Base-by-base conservation (phyloP, 768 basidiomycete species). In the Tylopilus cervinicoccineus region DNA sequence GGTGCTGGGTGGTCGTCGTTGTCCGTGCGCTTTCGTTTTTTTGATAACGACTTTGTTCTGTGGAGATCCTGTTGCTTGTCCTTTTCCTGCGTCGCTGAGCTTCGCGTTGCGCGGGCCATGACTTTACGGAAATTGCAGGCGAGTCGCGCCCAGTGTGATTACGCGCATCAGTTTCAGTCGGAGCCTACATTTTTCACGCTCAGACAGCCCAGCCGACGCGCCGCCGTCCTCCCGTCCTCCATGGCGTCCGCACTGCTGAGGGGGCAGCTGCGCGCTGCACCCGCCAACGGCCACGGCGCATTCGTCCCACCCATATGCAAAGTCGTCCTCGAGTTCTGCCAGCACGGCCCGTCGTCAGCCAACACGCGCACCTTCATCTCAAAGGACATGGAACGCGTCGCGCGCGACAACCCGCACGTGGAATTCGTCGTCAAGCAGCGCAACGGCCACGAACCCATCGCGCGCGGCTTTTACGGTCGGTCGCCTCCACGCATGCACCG, bases 241-340 rank as follows among this genome's bases (percentile, higher is more conserved):
- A 71, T 74, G 74, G 67, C 65, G 39, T 66, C 71, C 48, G 55
- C 74, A 16, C 59, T 80, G 38, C 59, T 73, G 33, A 69, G 79
- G 31, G 79, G 73, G 0, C 67, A 70, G 51, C 64, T 81, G 37
- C 72, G 77, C 54, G 81, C 89, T 0, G 60, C 64, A 22, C 84
- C 84, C 22, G 77, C 84, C 48, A 92, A 93, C 64, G 89, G 90
- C 2, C 86, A 87, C 62, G 63, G 69, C 36, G 72, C 80, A 1
- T 93, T 86, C 67, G 67, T 90, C 4, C 88, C 91, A 2, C 82
- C 82, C 52, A 74, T 88, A n/a, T 75, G 88, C 47, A 93, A 92
- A 62, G 74, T 95, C 51, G 89, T 95, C 54, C 80, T 95, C 64
- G 88, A 93, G 68, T 94, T 79, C 67, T 92, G 91, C 69, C 83